Base-by-base conservation (phyloP, 495 filamentous ascomycete genomes). In the Gamarada debralockiae region DNA sequence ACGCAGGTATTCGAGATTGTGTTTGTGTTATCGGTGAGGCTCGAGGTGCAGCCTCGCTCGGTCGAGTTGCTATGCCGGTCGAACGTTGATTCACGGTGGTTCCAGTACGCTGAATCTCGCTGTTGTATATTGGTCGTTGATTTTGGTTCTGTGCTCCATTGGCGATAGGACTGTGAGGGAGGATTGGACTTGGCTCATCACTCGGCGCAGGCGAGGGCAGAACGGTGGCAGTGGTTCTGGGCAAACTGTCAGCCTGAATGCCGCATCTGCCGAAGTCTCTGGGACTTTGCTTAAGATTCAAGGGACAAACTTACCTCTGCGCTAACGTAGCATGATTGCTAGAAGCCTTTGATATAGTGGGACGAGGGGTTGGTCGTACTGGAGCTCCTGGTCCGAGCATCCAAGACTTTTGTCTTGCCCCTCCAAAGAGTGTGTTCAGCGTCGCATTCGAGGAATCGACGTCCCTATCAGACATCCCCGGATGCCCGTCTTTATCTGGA, bases 381-480 rank as follows among this genome's bases (percentile, higher is more conserved):
- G 67, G 61, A 15, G 60, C 56, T 48, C 65, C 66, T 40, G 66
- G 57, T 31, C 64, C 57, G 15, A 56, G 64, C 76, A 90, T 85
- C 89, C 89, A 92, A 62, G 80, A 71, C 58, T 76, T 84, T 63
- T 81, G 81, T 52, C 72, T 71, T 15, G 49, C 50, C 39, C 80
- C 76, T 36, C 85, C 83, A 48, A 89, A 70, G 67, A 89, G 86
- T 31, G 77, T 65, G 56, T 74, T 82, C 46, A 82, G 70, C 13
- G 88, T 91, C 41, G 82, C 81, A 67, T 92, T 93, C 14, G 84
- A 83, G 3, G 73, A 72, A 29, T 77, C 78, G 50, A 87, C 70
- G 53, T 82, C 77, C 12, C 55, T 60, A 36, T 60, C 61, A 0
- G 57, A 57, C 21, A 56, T 23, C 10, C 18, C 41, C 10, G 40